These are phyloP conservation scores for Magnusiomyces tetraspermus DNA, from an alignment of 1,139 yeast genomes.

Conservation along the genomic window DNA sequence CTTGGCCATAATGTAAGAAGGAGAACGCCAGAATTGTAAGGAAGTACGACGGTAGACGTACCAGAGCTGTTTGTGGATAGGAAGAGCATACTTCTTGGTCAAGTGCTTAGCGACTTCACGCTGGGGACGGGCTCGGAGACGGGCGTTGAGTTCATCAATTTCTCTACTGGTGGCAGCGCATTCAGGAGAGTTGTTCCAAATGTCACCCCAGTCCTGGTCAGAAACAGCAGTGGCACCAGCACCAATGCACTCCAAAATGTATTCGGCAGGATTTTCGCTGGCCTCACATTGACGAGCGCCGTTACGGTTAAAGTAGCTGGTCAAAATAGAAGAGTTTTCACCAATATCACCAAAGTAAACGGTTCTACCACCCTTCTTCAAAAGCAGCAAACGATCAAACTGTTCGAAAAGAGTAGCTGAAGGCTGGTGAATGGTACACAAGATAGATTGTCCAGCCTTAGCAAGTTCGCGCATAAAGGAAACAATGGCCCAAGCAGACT, in stretches of 20 bases:
- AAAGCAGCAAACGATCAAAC: conserved; percentile 57
- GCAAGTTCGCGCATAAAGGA: conserved; percentile 61
- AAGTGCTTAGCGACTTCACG: neutral
- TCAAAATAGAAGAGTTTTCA: conserved; percentile 44
- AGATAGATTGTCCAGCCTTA: conserved; percentile 62
- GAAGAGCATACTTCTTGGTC: conserved; percentile 16
- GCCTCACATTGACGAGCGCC: conserved; percentile 58
- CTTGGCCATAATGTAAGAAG: conserved; percentile 54
- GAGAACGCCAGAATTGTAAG: conserved; percentile 62
- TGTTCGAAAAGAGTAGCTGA: conserved; percentile 61
- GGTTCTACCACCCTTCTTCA: conserved; percentile 62
- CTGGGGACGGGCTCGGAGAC: too few relatives aligned
- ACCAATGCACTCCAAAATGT: conserved; percentile 65
- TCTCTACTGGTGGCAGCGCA: conserved; percentile 32
- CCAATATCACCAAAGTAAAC: conserved; percentile 75
- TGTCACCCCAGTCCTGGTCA: conserved; percentile 49
- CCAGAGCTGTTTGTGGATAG: conserved; percentile 34
- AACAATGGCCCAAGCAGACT: conserved; percentile 75
- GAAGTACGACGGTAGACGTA: conserved; percentile 42
- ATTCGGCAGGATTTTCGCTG: conserved; percentile 63
- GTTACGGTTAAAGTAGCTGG: conserved; percentile 52
- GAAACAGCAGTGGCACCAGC: conserved; percentile 66
- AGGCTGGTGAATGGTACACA: conserved; percentile 72
- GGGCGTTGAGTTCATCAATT: conserved; percentile 28
- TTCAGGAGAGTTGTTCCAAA: conserved; percentile 51